phyloP scores from a whole-genome alignment of 176 grass and related monocot genomes.

The Eremochloa ophiuroides region DNA sequence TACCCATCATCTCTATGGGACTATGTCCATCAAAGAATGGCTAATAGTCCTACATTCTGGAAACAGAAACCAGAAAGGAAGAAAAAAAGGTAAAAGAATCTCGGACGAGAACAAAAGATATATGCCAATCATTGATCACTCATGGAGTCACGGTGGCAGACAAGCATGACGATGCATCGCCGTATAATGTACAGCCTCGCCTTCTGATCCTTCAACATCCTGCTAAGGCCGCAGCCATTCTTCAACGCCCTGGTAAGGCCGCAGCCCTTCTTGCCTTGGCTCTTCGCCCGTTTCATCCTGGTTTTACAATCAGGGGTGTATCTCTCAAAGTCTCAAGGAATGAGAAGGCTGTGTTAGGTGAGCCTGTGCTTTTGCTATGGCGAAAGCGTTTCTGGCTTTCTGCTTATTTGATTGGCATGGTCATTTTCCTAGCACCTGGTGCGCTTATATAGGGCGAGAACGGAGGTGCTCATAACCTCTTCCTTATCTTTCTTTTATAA shows the following conservation, averaged over 20 bases:
- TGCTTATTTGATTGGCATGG: background rate
- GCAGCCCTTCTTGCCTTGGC: background rate
- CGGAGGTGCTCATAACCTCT: too few species aligned
- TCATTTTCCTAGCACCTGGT: background rate
- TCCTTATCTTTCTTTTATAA: too few species aligned
- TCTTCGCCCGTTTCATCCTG: slow-evolving; percentile 19
- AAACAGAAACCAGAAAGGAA: too few species aligned
- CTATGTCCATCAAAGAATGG: too few species aligned
- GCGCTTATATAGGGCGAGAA: slow-evolving; percentile 25
- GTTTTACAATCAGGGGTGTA: background rate
- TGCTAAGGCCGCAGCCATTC: slow-evolving; percentile 15
- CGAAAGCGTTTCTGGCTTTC: background rate
- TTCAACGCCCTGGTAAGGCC: slow-evolving; percentile 31
- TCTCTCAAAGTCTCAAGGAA: background rate
- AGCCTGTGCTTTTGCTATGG: background rate
- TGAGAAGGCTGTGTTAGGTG: background rate
- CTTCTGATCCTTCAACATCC: slow-evolving; percentile 43
- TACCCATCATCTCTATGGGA: too few species aligned
- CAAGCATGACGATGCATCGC: slow-evolving; percentile 31
- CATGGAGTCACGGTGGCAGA: slow-evolving; percentile 32
- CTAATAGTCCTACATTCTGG: too few species aligned
- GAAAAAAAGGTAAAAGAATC: too few species aligned
- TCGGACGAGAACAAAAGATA: background rate
- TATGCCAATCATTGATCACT: background rate
- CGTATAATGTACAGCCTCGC: slow-evolving; percentile 46